Percentiles rank a stretch among this genome's conserved stretches.
These are phyloP conservation scores for Neckera pumila DNA, from an alignment of 225 moss, liverwort and hornwort genomes.

Conservation along the genomic window DNA sequence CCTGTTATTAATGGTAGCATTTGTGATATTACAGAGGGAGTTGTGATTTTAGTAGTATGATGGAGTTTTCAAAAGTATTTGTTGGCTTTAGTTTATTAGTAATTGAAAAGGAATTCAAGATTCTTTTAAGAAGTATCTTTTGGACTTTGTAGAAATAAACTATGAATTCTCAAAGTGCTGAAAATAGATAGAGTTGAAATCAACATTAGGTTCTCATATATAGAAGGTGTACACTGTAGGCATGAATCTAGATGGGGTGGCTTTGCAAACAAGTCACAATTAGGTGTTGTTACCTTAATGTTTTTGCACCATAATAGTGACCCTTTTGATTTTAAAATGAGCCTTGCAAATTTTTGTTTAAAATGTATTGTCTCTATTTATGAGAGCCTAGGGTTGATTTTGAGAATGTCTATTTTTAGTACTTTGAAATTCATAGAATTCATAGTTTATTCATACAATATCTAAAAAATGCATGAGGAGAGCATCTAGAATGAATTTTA, in stretches of 20 bases:
- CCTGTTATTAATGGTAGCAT: too few species aligned
- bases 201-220: rapidly evolving
- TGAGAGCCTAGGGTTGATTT: background rate
- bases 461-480: background rate
- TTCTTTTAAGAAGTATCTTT: background rate
- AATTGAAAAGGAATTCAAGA: background rate
- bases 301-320: background rate
- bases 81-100: too few species aligned
- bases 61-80: too few species aligned
- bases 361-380: background rate
- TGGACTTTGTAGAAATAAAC: background rate
- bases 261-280: background rate
- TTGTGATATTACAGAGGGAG: too few species aligned
- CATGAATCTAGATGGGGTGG: rapidly evolving
- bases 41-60: too few species aligned
- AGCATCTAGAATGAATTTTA: too few species aligned
- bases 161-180: background rate
- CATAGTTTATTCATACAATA: background rate
- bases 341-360: too few species aligned
- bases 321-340: rapidly evolving
- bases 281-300: background rate
- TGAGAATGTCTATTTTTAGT: background rate
- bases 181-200: background rate
- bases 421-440: background rate
- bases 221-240: background rate